Conservation (phyloP, 371 early-diverging fungal genomes). For the Apophysomyces trapeziformis region DNA sequence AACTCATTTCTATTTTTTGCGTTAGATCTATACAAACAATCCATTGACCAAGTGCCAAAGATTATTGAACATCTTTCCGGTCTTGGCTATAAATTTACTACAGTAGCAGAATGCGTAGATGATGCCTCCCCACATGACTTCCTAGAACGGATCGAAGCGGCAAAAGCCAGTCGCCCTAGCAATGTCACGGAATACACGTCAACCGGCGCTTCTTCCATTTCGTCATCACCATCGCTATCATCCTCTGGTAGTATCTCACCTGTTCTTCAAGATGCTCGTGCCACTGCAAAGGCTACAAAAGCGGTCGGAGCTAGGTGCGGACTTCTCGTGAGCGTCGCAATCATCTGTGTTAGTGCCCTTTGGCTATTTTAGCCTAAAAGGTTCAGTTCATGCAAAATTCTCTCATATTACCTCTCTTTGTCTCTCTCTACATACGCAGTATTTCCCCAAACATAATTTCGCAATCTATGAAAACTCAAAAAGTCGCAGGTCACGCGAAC, state of each 20-base stretch:
- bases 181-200: not conserved
- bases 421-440: too few relatives aligned
- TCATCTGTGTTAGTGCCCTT: not conserved
- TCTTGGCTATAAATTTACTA: slow-evolving; percentile 32
- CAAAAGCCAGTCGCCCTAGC: not conserved
- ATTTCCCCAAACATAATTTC: too few relatives aligned
- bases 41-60: slow-evolving; percentile 43
- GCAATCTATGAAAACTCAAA: not conserved
- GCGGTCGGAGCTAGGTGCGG: not conserved
- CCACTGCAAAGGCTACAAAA: not conserved
- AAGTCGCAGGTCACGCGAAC: not conserved
- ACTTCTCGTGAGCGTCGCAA: not conserved
- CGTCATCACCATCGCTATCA: not conserved
- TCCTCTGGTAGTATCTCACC: not conserved
- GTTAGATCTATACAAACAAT: slow-evolving; percentile 46
- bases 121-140: slow-evolving; percentile 33
- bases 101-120: slow-evolving; percentile 44
- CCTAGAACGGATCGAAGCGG: not conserved
- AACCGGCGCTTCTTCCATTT: not conserved
- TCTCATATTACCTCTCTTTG: too few relatives aligned
- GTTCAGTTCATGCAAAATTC: not conserved
- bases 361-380: not conserved
- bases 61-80: slow-evolving; percentile 33
- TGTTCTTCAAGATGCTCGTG: not conserved
- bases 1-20: not conserved